Percentiles rank a stretch among this genome's conserved stretches.
These are phyloP conservation scores for Penicillium palitans DNA, from an alignment of 2,329 filamentous ascomycete species.

Conservation along the genomic window DNA sequence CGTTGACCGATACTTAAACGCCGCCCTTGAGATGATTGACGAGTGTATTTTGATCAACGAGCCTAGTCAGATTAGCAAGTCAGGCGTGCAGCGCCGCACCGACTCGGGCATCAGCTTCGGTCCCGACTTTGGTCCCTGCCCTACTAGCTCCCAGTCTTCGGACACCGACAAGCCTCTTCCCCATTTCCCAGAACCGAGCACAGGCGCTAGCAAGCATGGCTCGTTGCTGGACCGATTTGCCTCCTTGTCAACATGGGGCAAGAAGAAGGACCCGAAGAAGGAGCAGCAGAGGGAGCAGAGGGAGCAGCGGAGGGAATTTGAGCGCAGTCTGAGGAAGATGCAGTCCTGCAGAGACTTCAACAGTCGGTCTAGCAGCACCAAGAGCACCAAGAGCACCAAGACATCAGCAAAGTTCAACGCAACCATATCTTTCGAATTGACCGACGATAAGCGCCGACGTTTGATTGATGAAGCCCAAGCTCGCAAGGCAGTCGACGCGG, in stretches of 20 bases:
- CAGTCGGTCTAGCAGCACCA: constrained; percentile 40
- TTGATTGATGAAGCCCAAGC: constrained; percentile 50
- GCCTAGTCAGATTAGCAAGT: constrained; percentile 37
- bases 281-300: background rate
- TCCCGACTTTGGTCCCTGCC: constrained; percentile 47
- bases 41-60: constrained; percentile 56
- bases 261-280: constrained; percentile 21
- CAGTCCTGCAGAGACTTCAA: constrained; percentile 46
- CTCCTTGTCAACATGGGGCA: constrained; percentile 13
- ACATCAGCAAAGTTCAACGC: constrained; percentile 35
- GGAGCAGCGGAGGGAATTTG: constrained; percentile 2
- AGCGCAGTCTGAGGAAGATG: constrained; percentile 43
- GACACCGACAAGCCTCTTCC: constrained; percentile 44
- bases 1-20: constrained; percentile 59
- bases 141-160: constrained; percentile 27
- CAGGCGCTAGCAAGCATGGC: constrained; percentile 34
- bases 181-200: constrained; percentile 31
- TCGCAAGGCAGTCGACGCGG: constrained; percentile 34
- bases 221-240: constrained; percentile 62
- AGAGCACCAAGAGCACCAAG: constrained; percentile 9
- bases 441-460: constrained; percentile 50
- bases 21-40: constrained; percentile 61
- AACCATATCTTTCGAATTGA: constrained; percentile 46
- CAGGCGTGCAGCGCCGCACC: constrained; percentile 34
- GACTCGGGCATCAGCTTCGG: constrained; percentile 65